Conservation (phyloP, 495 filamentous ascomycete species). For the Bathelium albidoporum region DNA sequence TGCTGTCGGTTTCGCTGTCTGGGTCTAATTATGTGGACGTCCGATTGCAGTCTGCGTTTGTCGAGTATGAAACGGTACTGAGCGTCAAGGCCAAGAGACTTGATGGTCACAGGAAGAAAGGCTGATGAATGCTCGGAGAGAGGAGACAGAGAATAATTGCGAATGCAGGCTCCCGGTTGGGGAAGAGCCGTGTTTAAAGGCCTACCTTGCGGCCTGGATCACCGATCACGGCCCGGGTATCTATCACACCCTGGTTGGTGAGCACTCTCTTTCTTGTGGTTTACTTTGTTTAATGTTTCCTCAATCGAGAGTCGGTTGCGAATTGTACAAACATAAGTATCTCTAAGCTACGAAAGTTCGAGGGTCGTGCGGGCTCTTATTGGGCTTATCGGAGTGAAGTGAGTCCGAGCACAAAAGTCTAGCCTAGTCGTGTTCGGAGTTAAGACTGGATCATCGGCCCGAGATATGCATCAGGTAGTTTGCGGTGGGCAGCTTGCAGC, state of each 20-base stretch:
- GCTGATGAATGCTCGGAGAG: background rate
- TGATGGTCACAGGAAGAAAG: background rate
- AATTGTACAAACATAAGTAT: background rate
- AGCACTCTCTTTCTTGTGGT: background rate
- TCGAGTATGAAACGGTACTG: too few species aligned
- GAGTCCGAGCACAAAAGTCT: background rate
- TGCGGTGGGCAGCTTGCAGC: background rate
- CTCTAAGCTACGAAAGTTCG: background rate
- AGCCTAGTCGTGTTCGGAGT: background rate
- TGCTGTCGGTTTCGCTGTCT: background rate
- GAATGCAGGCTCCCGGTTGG: background rate
- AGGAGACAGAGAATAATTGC: background rate
- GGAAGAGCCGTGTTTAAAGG: background rate
- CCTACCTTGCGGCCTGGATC: background rate
- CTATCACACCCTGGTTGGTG: background rate
- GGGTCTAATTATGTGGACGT: too few species aligned
- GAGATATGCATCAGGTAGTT: background rate
- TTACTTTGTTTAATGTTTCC: background rate
- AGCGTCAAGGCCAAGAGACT: background rate
- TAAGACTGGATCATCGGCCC: background rate
- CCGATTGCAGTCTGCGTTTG: too few species aligned
- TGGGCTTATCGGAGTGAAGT: background rate
- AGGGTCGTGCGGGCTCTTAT: background rate
- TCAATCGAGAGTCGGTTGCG: background rate
- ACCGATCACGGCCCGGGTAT: background rate